Conservation (phyloP, 1,139 yeast genomes). For the Candida neerlandica region DNA sequence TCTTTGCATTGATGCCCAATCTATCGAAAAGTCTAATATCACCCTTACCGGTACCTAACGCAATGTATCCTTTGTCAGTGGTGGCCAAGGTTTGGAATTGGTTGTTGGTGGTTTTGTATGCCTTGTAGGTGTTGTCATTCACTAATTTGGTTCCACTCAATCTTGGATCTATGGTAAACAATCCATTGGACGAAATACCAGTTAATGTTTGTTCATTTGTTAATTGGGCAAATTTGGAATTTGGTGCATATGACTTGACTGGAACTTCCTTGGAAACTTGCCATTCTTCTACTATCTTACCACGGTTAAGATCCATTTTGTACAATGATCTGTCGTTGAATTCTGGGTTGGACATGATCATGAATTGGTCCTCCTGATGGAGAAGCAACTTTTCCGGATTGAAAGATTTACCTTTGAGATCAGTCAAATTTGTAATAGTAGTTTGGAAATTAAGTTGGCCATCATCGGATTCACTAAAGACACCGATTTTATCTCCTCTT, state of each 20-base stretch:
- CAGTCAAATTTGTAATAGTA: conserved; percentile 63
- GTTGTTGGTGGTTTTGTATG: conserved; percentile 55
- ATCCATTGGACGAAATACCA: conserved; percentile 65
- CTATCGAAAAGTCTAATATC: conserved; percentile 73
- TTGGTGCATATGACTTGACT: conserved; percentile 64
- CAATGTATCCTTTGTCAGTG: conserved; percentile 72
- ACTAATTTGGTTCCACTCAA: conserved; percentile 55
- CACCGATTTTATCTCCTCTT: conserved; percentile 79
- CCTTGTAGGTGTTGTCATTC: conserved; percentile 39
- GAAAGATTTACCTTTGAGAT: conserved; percentile 54
- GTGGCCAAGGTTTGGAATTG: conserved; percentile 68
- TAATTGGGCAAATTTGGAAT: conserved; percentile 70
- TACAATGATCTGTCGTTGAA: conserved; percentile 46
- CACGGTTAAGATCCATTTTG: conserved; percentile 78
- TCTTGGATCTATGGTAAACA: conserved; percentile 82
- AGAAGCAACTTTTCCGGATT: conserved; percentile 71
- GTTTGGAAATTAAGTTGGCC: conserved; percentile 62
- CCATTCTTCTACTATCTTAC: conserved; percentile 87
- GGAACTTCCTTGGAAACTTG: conserved; percentile 45
- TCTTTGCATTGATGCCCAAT: conserved; percentile 74
- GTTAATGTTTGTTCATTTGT: conserved; percentile 72
- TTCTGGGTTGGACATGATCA: conserved; percentile 63
- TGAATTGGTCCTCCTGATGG: conserved; percentile 68
- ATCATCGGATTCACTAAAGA: conserved; percentile 61
- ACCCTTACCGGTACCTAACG: conserved; percentile 76